Base-by-base conservation (phyloP, 2,329 filamentous ascomycete species). In the Phoma herbarum region DNA sequence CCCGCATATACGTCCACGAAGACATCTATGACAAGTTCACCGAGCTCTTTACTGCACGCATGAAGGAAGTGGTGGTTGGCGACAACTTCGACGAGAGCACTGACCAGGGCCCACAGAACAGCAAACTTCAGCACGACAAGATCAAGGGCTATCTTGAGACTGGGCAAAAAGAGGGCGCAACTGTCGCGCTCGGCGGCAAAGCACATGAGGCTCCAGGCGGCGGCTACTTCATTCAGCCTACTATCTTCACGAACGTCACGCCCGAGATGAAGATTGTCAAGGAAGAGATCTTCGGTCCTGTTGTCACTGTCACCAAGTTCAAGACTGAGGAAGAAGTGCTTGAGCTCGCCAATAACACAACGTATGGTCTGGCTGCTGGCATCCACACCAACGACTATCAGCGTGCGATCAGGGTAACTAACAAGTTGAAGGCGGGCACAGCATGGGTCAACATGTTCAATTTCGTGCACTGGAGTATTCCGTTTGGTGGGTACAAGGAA, bases 301-400 rank as follows among this genome's bases (percentile, higher is more conserved):
- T 78, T 1, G 70, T 70, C 0, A 71, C 75, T 6, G 69, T 78
- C 20, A 65, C 65, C 33, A 68, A 66, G 2, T 78, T 78, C 66
- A 75, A 77, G 59, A 75, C 74, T 0, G 77, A 79, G 49, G 75
- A 77, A 52, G 77, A 79, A 48, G 72, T 75, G 12, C 72, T 78
- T 57, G 62, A 75, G 48, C 45, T 76, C n/a, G 69, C 75, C 0
- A 79, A 79, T 45, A 65, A 75, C 45, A 78, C 74, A 2, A 75
- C 73, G 46, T 79, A 77, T 53, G 77, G 77, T 2, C 66, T 79
- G 6, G 75, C 75, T 66, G 74, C 73, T 20, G 75, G 72, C 46
- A 70, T 78, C 3, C 78, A 78, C 43, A 78, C 78, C 11, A 73
- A 76, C 29, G 75, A 79, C 52, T 75, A 79, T 48, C 76, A 77